phyloP scores from a whole-genome alignment of 2,329 filamentous ascomycete species.

The Monilinia fructigena region DNA sequence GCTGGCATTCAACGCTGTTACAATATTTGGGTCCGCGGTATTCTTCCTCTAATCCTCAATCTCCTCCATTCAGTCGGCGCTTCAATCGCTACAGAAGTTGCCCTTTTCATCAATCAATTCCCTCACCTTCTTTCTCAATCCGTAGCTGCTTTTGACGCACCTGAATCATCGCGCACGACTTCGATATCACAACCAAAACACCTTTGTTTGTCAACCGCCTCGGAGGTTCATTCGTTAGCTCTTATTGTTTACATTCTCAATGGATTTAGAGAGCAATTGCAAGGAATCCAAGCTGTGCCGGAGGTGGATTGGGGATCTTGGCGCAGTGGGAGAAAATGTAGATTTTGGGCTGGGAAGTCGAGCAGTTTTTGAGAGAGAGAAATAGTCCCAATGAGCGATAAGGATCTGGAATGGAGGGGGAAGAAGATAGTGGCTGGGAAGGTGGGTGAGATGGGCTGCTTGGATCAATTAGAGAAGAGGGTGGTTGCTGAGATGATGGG shows the following conservation, averaged over 20 bases:
- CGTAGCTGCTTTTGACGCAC: conserved; percentile 67
- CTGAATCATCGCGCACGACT: conserved; percentile 52
- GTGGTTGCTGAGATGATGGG: conserved; percentile 64
- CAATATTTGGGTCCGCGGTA: conserved; percentile 83
- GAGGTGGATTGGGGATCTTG: conserved; percentile 73
- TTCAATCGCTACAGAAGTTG: conserved; percentile 79
- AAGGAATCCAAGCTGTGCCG: conserved; percentile 70
- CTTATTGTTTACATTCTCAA: conserved; percentile 72
- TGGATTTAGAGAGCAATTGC: conserved; percentile 55
- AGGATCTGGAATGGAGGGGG: conserved; percentile 63
- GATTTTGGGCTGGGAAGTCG: conserved; percentile 75
- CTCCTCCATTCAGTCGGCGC: conserved; percentile 78
- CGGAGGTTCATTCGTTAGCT: conserved; percentile 75
- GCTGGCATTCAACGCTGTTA: conserved; percentile 72
- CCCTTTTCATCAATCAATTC: conserved; percentile 87
- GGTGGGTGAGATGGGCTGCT: conserved; percentile 22
- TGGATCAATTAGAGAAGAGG: conserved; percentile 70
- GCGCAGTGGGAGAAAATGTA: conserved; percentile 73
- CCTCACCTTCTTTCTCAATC: conserved; percentile 73
- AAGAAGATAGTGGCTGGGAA: conserved; percentile 40
- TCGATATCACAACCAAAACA: conserved; percentile 53
- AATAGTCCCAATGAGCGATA: conserved; percentile 69
- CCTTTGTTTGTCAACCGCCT: conserved; percentile 70
- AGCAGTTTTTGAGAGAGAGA: conserved; percentile 65
- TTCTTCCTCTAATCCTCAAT: conserved; percentile 86